These are phyloP conservation scores for Penicillium psychrosexuale DNA, from an alignment of 2,329 filamentous ascomycete species.

Conservation along the genomic window DNA sequence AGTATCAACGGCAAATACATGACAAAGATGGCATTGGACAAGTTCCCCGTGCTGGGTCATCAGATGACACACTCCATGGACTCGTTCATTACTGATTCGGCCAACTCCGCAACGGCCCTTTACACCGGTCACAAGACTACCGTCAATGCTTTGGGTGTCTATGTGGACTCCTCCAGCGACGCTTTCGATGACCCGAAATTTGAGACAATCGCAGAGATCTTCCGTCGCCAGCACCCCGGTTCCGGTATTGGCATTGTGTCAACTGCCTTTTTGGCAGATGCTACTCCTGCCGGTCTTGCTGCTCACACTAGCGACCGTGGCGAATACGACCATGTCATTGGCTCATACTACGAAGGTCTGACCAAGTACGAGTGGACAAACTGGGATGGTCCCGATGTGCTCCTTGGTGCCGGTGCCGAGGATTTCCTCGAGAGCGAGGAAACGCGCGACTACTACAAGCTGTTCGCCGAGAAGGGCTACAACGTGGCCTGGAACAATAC, in stretches of 20 bases:
- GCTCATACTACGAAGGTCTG: slow-evolving; percentile 71
- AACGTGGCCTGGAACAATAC: slow-evolving; percentile 72
- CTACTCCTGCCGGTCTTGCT: slow-evolving; percentile 72
- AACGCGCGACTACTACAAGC: slow-evolving; percentile 59
- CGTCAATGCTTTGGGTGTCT: slow-evolving; percentile 78
- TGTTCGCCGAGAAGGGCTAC: slow-evolving; percentile 71
- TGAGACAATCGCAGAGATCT: slow-evolving; percentile 71
- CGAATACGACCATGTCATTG: slow-evolving; percentile 68
- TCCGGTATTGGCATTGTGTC: slow-evolving; percentile 65
- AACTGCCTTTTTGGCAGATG: slow-evolving; percentile 72
- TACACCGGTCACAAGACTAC: slow-evolving; percentile 82
- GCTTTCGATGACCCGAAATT: slow-evolving; percentile 81
- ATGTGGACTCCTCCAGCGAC: slow-evolving; percentile 71
- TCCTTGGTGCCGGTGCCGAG: slow-evolving; percentile 79
- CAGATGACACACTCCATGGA: slow-evolving; percentile 88
- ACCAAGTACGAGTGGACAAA: slow-evolving; percentile 79
- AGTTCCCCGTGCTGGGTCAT: slow-evolving; percentile 81
- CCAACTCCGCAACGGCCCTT: slow-evolving; percentile 77
- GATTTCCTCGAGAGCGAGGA: slow-evolving; percentile 69
- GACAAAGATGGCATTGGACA: slow-evolving; percentile 70
- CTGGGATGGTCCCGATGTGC: slow-evolving; percentile 71
- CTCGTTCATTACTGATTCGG: slow-evolving; percentile 80
- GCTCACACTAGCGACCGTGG: slow-evolving; percentile 69
- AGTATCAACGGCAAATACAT: slow-evolving; percentile 82
- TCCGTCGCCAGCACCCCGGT: slow-evolving; percentile 63